Evolutionary conservation across 2,329 filamentous ascomycete species (phyloP).

Genomic region (Akanthomyces dipterigenus): DNA sequence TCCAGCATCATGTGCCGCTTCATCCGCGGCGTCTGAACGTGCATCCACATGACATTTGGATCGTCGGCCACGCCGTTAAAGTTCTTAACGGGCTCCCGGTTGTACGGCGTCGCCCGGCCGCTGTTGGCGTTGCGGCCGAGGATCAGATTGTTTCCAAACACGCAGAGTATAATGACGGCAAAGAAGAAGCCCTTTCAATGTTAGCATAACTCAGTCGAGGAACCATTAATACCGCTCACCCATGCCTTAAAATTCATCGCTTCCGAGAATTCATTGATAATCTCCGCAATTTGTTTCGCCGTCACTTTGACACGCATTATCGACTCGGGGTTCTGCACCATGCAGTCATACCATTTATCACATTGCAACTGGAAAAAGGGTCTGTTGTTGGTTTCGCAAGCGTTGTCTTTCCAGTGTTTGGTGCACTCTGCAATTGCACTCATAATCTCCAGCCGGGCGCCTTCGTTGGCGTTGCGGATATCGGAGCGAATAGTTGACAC

Average conservation of each 20-base stretch:
- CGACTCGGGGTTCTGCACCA: slow-evolving; percentile 72
- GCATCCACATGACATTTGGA: slow-evolving; percentile 41
- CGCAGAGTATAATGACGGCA: slow-evolving; percentile 39
- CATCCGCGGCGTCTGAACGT: slow-evolving; percentile 41
- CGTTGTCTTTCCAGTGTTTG: slow-evolving; percentile 67
- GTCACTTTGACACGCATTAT: slow-evolving; percentile 76
- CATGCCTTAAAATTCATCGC: slow-evolving; percentile 77
- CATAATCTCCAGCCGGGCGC: slow-evolving; percentile 61
- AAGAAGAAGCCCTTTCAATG: slow-evolving; percentile 43
- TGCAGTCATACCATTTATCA: slow-evolving; percentile 77
- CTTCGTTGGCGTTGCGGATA: slow-evolving; percentile 63
- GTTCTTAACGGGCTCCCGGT: slow-evolving; percentile 17
- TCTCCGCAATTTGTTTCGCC: slow-evolving; percentile 81
- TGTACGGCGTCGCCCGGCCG: slow-evolving; percentile 18
- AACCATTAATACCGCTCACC: slow-evolving; percentile 33
- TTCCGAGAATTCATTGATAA: slow-evolving; percentile 90
- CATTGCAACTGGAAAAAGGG: slow-evolving; percentile 71
- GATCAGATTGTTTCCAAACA: slow-evolving; percentile 45
- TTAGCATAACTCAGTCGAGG: neutral
- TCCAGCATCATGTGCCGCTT: slow-evolving; percentile 37
- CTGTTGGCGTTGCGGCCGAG: slow-evolving; percentile 29
- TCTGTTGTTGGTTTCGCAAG: slow-evolving; percentile 57
- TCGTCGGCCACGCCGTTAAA: slow-evolving; percentile 25
- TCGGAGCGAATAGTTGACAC: slow-evolving; percentile 67
- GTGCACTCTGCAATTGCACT: slow-evolving; percentile 68